Evolutionary conservation across 2,329 filamentous ascomycete species (phyloP).

Genomic region (Cladosporium sp.): DNA sequence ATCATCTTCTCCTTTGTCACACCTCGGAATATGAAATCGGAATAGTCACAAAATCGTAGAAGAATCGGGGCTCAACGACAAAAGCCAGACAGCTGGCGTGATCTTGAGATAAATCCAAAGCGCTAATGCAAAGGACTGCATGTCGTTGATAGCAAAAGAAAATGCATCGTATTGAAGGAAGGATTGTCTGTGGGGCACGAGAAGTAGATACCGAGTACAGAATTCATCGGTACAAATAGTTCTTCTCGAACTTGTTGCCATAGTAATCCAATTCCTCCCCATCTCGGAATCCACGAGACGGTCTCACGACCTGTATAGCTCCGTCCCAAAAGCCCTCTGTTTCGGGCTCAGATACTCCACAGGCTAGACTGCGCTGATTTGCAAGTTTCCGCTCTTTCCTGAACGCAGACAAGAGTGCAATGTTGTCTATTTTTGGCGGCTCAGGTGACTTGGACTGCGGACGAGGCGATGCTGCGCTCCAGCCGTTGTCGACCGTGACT

Average conservation of each 20-base stretch:
- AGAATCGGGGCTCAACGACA: too few species aligned
- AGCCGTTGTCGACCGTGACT: constrained; percentile 15
- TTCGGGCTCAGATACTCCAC: constrained; percentile 29
- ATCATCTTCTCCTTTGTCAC: too few species aligned
- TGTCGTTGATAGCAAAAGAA: too few species aligned
- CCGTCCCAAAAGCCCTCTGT: constrained; percentile 56
- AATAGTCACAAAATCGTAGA: too few species aligned
- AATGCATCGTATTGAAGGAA: too few species aligned
- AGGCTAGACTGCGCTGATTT: constrained; percentile 35
- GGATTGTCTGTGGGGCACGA: too few species aligned
- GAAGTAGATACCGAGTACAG: too few species aligned
- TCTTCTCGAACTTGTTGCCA: constrained; percentile 25
- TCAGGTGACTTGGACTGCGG: background rate
- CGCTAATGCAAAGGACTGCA: too few species aligned
- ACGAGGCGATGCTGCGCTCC: background rate
- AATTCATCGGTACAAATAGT: constrained; percentile 25
- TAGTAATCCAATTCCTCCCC: constrained; percentile 31
- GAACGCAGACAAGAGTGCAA: constrained; percentile 49
- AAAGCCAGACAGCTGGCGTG: too few species aligned
- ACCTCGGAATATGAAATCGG: too few species aligned
- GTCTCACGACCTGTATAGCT: constrained; percentile 51
- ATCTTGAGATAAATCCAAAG: too few species aligned
- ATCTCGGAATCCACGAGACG: constrained; percentile 17
- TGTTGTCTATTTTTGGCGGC: constrained; percentile 39
- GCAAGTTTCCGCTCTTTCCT: constrained; percentile 47